Evolutionary conservation across 805 yeast species (phyloP), one percentile per base, ranked within the genome.

Genomic region (Lipomyces sp.): DNA sequence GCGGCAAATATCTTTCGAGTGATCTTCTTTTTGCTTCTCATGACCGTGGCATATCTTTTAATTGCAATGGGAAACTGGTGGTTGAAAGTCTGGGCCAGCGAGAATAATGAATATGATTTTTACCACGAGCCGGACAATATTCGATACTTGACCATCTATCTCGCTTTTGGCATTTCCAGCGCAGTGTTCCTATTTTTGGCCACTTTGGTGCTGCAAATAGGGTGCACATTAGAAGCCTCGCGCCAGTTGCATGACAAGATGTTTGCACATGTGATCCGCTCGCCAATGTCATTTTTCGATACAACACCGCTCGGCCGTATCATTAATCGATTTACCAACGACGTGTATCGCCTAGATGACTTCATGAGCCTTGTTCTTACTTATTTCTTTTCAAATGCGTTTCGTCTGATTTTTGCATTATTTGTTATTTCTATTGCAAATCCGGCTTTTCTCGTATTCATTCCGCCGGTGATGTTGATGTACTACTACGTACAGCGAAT

Each of bases 11-110:
- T 84, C 4, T 70, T 63, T 45, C 79, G 78, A 56, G 95, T 89
- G n/a, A 26, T 73, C 0, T 60, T 84, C 2, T 83, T 83, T 65
- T 60, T 88, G 49, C 47, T 64, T 1, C 74, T 81, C 56, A 74
- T 85, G 53, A 64, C 58, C 10, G 37, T 26, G 10, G 29, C 29
- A 10, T 26, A 26, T 26, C 6, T 6, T 26, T 26, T 26, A 36
- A 62, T 84, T 40, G 48, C 37, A 11, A 11, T 32, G 13, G 81
- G 88, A 29, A 88, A 83, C 65, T 77, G 89, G 46, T 91, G 98
- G 98, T 77, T 91, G 63, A 91, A 91, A 66, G 86, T 86, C 67
- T 91, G 98, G 98, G 86, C 97, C 10, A 98, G 91, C 64, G 78
- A 83, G 16, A 90, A 90, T 63, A 76, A 88, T 2, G 69, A 67